Base-by-base conservation (phyloP, 228 moss, liverwort and hornwort genomes). In the Sphagnum magellanicum region DNA sequence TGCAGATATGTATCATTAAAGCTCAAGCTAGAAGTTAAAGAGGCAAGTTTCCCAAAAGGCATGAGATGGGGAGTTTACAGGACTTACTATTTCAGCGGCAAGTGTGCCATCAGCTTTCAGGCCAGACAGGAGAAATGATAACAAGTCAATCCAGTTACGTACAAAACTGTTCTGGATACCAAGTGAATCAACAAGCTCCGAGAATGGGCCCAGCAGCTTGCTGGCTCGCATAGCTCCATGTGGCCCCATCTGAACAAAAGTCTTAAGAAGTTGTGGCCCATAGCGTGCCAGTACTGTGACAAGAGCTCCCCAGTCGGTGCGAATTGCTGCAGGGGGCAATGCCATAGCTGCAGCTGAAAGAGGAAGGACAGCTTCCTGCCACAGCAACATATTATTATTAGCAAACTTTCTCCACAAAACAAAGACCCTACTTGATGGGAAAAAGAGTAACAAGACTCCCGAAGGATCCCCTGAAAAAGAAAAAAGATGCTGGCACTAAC, bases 81-180 rank as follows among this genome's bases (percentile, higher is more conserved):
- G 13, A 68, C 78, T 79, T 67, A 97, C 96, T 89, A 97, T 87
- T 86, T 97, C 96, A 9, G 93, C 96, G 63, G 93, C 93, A 32
- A 97, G 85, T 8, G 93, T 91, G 60, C 83, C 91, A 74, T 97
- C 93, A 46, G 96, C 87, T 76, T 89, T 97, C 6, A 97, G 65
- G 50, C 96, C 96, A 3, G 91, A 93, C 5, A 97, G 81, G 49
- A 91, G 83, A 74, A 97, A 97, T 32, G 91, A 74, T 61, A 97
- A 68, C 71, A 97, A 76, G 71, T 97, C 96, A 50, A 97, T 84
- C 93, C 96, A 97, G 66, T 92, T 93, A 52, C 86, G 81, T 59
- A 93, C 89, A 67, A 97, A 97, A 16, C 72, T 68, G 50, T 93
- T 84, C 6, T 80, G 79, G 66, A 93, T 78, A 68, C 78, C 80